Conservation (phyloP, 2,329 filamentous ascomycete species). For the Hymenoscyphus repandus region DNA sequence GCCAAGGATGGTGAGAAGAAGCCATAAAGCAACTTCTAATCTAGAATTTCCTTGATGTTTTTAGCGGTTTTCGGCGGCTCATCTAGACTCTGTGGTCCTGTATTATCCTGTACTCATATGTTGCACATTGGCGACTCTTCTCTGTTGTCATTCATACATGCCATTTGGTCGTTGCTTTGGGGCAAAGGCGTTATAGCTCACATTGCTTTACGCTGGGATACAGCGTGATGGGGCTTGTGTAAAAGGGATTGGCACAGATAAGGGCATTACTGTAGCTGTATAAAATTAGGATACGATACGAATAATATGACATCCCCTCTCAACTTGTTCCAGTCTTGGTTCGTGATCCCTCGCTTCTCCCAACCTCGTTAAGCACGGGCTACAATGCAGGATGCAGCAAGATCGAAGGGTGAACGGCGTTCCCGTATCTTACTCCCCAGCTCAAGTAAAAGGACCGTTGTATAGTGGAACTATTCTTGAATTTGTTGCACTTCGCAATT, state of each 20-base stretch:
- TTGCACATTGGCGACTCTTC: slow-evolving; percentile 30
- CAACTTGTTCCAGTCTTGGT: slow-evolving; percentile 28
- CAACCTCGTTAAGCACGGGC: slow-evolving; percentile 7
- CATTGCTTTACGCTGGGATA: slow-evolving; percentile 26
- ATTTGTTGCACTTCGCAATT: slow-evolving; percentile 23
- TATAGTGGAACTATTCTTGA: not conserved
- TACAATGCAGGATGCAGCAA: slow-evolving; percentile 11
- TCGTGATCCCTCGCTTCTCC: not conserved
- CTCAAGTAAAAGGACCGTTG: not conserved
- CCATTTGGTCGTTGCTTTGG: slow-evolving; percentile 30
- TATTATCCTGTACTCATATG: slow-evolving; percentile 33
- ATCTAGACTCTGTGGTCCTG: slow-evolving; percentile 32
- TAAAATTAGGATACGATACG: slow-evolving; percentile 41
- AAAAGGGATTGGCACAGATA: slow-evolving; percentile 26
- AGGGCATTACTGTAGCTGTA: slow-evolving; percentile 29
- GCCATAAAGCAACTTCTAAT: slow-evolving; percentile 43
- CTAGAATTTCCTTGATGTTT: slow-evolving; percentile 22
- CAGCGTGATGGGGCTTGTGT: slow-evolving; percentile 13
- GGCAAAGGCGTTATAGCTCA: slow-evolving; percentile 30
- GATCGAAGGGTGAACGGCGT: slow-evolving; percentile 1
- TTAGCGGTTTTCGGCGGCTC: slow-evolving; percentile 26
- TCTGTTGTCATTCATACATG: slow-evolving; percentile 31
- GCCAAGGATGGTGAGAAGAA: slow-evolving; percentile 67
- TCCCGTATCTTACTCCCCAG: not conserved
- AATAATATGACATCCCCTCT: slow-evolving; percentile 56